Base-by-base conservation (phyloP, 768 basidiomycete genomes). In the Paxillus ammoniavirescens region DNA sequence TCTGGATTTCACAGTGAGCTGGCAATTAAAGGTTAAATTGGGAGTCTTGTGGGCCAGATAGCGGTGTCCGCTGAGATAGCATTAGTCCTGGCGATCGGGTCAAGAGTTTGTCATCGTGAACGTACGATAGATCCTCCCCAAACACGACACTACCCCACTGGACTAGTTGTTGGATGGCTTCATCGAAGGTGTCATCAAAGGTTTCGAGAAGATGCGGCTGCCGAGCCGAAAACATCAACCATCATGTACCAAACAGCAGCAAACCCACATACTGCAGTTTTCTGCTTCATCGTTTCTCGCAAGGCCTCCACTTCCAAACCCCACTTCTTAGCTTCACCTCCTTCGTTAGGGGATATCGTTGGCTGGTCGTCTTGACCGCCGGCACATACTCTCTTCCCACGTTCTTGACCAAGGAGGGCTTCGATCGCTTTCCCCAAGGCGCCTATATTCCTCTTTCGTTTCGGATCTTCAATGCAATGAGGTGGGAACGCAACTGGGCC, bases 401-500 rank as follows among this genome's bases (percentile, higher is more conserved):
- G 76, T 69, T 84, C 82, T 61, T 80, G 76, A 10, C 82, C 82
- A 53, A 90, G 76, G 44, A 80, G 68, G 28, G 75, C 72, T 67
- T 91, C 88, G 47, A 93, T 80, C 9, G 80, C 81, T 61, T 84
- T 89, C 1, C 89, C 92, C 50, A 94, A 72, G 18, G 73, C 78
- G 35, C 89, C 89, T 43, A 93, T 89, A 59, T 86, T 77, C 50
- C 77, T 72, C 71, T 85, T 90, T 64, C 91, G 76, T 64, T 75
- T 81, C 50, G 88, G 88, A 71, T 93, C 90, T 72, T 87, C 86
- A 46, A 84, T 73, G 64, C 91, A 93, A 43, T 81, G 77, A 38
- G 88, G 87, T 23, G 90, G 83, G 48, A 93, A 75, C 18, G 84
- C 89, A 38, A 93, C 77, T 55, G 87, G 81, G n/a, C 90, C 89